Evolutionary conservation across 139 green algal genomes (phyloP).

Genomic region (Chlorella sp.): DNA sequence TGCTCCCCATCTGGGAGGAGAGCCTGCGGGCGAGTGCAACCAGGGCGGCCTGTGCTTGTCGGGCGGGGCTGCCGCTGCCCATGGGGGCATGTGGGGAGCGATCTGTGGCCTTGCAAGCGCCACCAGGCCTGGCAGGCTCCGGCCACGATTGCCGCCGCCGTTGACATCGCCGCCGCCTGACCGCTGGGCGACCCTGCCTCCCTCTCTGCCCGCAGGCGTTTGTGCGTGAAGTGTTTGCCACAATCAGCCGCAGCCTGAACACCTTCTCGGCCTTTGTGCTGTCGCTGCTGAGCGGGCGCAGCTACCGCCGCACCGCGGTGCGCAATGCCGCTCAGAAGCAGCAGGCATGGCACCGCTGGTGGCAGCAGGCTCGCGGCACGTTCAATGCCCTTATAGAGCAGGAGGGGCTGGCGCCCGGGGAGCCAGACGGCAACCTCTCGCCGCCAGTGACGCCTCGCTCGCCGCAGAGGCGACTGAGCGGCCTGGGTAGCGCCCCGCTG

Average conservation of each 20-base stretch:
- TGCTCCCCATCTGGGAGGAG: conserved; percentile 62
- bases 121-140: background rate
- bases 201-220: background rate
- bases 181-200: background rate
- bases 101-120: no score
- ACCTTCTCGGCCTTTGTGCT: conserved; percentile 41
- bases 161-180: background rate
- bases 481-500: no score
- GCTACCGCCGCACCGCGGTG: conserved; percentile 1
- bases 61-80: background rate
- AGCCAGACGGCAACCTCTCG: background rate
- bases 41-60: background rate
- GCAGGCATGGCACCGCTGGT: conserved; percentile 36
- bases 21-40: conserved; percentile 39
- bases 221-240: conserved; percentile 27
- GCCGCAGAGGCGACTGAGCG: no score
- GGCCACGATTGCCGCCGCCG: background rate
- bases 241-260: conserved; percentile 46
- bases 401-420: conserved; percentile 12
- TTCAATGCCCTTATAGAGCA: conserved; percentile 53
- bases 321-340: background rate
- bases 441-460: no score
- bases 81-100: background rate
- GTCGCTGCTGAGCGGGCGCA: conserved; percentile 3
- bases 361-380: conserved; percentile 6